phyloP scores from a whole-genome alignment of 2,329 filamentous ascomycete genomes.

The Elsinoe necatrix region DNA sequence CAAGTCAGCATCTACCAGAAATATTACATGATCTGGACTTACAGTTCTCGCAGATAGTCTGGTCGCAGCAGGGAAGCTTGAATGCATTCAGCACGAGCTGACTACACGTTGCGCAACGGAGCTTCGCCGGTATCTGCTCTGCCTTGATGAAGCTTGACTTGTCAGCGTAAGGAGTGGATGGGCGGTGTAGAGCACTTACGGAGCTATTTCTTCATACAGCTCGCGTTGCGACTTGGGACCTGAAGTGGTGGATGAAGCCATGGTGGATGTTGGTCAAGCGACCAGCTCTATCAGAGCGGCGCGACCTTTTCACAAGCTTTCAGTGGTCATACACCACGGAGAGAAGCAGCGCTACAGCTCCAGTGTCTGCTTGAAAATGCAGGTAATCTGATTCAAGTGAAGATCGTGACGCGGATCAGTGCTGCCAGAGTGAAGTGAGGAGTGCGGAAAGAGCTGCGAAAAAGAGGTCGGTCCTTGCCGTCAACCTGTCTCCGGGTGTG shows the following conservation, averaged over 20 bases:
- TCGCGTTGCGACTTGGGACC: not conserved
- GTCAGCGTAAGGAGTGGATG: slow-evolving; percentile 15
- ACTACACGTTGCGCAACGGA: slow-evolving; percentile 89
- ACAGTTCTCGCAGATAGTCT: slow-evolving; percentile 89
- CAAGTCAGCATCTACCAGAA: slow-evolving; percentile 21
- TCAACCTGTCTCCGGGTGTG: not conserved
- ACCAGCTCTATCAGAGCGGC: slow-evolving; percentile 3
- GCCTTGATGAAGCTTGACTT: slow-evolving; percentile 59
- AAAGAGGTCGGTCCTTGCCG: not conserved
- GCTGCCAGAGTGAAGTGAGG: not conserved
- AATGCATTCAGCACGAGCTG: slow-evolving; percentile 85
- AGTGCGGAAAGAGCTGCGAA: not conserved
- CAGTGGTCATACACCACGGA: not conserved
- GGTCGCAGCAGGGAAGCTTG: slow-evolving; percentile 88
- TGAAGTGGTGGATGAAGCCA: slow-evolving; percentile 8
- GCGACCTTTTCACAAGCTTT: not conserved
- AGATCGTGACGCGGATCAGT: too few species aligned
- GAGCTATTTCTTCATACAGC: not conserved
- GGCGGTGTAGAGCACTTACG: not conserved
- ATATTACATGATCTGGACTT: slow-evolving; percentile 30
- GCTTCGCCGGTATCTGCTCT: slow-evolving; percentile 88
- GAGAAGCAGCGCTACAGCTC: not conserved
- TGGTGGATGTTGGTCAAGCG: slow-evolving; percentile 9
- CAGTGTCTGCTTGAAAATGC: too few species aligned
- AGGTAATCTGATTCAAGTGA: too few species aligned